Evolutionary conservation across 139 green algal genomes (phyloP), one percentile per base, ranked within the genome.

Genomic region (Astrephomene gubernaculifera): DNA sequence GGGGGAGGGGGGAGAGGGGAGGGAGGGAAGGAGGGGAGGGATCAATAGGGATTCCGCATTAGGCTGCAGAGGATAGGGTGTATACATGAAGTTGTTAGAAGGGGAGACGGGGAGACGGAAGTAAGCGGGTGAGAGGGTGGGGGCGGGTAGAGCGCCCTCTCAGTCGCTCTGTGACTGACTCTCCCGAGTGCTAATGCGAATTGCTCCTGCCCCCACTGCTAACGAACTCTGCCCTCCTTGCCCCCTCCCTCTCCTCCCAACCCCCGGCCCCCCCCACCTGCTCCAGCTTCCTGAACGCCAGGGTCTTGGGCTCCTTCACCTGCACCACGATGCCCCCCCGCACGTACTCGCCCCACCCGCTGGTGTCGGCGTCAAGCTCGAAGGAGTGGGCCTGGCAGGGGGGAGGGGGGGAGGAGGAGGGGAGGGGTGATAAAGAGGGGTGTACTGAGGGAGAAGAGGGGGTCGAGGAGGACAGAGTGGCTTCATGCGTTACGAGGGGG

Each of bases 351-450:
- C 83, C 89, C 85, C 94, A 98, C 2, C 25, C 65, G 7, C 81
- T 93, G 10, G 96, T 98, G 91, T 99, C 96, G 36, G 96, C 80
- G 36, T 99, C 97, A 31, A 99, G 82, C 88, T 98, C 86, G 85
- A 99, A 99, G 3, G 96, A 98, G 88, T 98, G 94, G 2, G 95
- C 81, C 91, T 96, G 82, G 38, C 82, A 38, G n/a, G 24, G n/a
- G 61, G 61, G 61, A 41, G 29, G 10, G 61, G 17, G 49, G 49
- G 17, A 17, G 49, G 49, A 17, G 49, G 49, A 57, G 49, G 49
- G 49, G 12, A 57, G 49, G 49, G 49, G 49, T 57, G 12, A 17
- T n/a, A n/a, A n/a, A n/a, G n/a, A n/a, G n/a, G n/a, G n/a, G n/a
- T n/a, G n/a, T n/a, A n/a, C n/a, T n/a, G n/a, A n/a, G n/a, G n/a